These are phyloP conservation scores for Penicillium macrosclerotiorum DNA, from an alignment of 495 filamentous ascomycete genomes.

Conservation along the genomic window DNA sequence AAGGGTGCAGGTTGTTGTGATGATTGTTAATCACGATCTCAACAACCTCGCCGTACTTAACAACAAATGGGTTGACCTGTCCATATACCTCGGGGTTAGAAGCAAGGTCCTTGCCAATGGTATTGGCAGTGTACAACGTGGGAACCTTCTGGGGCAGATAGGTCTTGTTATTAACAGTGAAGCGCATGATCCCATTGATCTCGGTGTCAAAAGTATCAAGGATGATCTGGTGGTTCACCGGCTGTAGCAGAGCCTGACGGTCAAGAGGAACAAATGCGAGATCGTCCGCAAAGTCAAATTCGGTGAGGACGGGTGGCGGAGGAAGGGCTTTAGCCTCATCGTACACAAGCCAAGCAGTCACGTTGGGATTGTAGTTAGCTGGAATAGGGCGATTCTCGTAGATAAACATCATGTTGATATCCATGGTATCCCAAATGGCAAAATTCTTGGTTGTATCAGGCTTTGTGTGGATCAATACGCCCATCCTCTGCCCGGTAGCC, in stretches of 20 bases:
- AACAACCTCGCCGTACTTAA: constrained; percentile 50
- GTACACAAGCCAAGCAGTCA: constrained; percentile 78
- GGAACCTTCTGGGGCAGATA: constrained; percentile 65
- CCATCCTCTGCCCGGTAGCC: constrained; percentile 68
- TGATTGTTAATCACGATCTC: constrained; percentile 66
- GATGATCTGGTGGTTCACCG: constrained; percentile 32
- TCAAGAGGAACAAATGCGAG: constrained; percentile 66
- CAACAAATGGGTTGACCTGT: constrained; percentile 44
- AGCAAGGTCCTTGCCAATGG: constrained; percentile 50
- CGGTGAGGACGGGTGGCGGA: constrained; percentile 50
- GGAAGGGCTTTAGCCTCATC: constrained; percentile 59
- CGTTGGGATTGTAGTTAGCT: constrained; percentile 61
- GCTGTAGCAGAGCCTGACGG: constrained; percentile 46
- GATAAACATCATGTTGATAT: constrained; percentile 53
- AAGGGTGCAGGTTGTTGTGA: constrained; percentile 60
- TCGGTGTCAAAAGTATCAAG: constrained; percentile 52
- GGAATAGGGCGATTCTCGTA: constrained; percentile 34
- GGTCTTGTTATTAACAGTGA: constrained; percentile 45
- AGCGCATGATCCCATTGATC: constrained; percentile 57
- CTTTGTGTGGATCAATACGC: constrained; percentile 61
- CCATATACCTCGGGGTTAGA: constrained; percentile 43
- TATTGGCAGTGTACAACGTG: constrained; percentile 65
- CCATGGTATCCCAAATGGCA: constrained; percentile 57
- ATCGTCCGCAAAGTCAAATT: constrained; percentile 71
- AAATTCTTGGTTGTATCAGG: constrained; percentile 44